A percentile compares a stretch with the other conserved stretches of the same genome.
Conservation (phyloP, 2,329 filamentous ascomycete species). For the Nothophoma quercina region DNA sequence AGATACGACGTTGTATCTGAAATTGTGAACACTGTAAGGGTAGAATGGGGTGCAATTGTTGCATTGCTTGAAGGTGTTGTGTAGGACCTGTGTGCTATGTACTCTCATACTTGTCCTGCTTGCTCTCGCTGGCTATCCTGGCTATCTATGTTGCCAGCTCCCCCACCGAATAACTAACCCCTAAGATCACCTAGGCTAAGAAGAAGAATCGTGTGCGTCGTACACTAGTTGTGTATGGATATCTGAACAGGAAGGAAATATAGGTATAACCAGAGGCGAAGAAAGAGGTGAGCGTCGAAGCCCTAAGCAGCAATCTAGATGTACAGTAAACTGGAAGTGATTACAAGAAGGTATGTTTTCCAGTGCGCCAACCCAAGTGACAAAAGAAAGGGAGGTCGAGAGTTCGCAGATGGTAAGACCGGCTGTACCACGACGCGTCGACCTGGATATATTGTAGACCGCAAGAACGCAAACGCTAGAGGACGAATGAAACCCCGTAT, state of each 20-base stretch:
- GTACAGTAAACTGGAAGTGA: constrained; percentile 14
- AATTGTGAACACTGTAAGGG: too few species aligned
- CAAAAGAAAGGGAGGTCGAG: constrained; percentile 16
- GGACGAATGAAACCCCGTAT: constrained; percentile 13
- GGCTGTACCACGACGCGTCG: constrained; percentile 27
- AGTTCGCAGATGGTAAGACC: constrained; percentile 31
- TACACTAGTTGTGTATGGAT: constrained; percentile 34
- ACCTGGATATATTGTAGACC: constrained; percentile 18
- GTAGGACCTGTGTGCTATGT: neutral
- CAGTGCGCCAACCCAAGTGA: neutral
- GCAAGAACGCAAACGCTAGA: constrained; percentile 23
- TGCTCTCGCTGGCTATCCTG: neutral
- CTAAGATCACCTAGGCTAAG: constrained; percentile 1
- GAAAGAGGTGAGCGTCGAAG: constrained; percentile 15
- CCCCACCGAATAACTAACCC: neutral
- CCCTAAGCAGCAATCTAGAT: constrained; percentile 22
- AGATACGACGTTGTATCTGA: neutral
- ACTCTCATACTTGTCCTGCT: neutral
- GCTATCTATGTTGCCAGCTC: neutral
- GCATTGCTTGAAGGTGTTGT: neutral
- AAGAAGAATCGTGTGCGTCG: constrained; percentile 36
- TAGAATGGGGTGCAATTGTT: neutral
- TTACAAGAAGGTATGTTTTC: constrained; percentile 28
- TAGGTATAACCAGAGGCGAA: neutral
- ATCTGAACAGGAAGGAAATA: constrained; percentile 18